Conservation (phyloP, 1,139 yeast species). For the Saccharomycopsis phalli region DNA sequence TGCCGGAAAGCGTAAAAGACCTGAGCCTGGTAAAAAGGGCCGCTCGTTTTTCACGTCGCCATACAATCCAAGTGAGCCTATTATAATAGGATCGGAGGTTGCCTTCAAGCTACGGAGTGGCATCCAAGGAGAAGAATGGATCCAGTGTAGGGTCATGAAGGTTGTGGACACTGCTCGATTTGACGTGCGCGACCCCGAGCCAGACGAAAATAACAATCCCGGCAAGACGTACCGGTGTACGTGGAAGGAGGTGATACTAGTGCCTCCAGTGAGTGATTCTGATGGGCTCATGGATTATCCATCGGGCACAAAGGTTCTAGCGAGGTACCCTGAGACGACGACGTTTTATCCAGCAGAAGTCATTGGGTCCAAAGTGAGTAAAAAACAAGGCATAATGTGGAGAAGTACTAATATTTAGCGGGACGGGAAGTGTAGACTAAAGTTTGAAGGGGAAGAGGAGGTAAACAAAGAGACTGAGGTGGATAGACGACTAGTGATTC, state of each 20-base stretch:
- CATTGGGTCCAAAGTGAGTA: constrained; percentile 45
- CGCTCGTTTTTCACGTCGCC: constrained; percentile 31
- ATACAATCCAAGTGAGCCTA: constrained; percentile 53
- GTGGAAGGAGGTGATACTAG: constrained; percentile 68
- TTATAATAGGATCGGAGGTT: constrained; percentile 68
- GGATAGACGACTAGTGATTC: constrained; percentile 71
- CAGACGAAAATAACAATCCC: constrained; percentile 85
- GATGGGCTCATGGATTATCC: constrained; percentile 51
- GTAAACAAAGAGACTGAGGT: constrained; percentile 94
- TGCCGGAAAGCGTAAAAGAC: constrained; percentile 4
- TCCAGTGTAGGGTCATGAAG: constrained; percentile 83
- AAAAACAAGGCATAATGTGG: constrained; percentile 21
- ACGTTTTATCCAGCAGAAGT: constrained; percentile 95
- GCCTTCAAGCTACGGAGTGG: constrained; percentile 74
- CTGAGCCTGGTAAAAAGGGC: constrained; percentile 20
- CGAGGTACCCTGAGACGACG: constrained; percentile 95
- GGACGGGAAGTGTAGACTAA: constrained; percentile 69
- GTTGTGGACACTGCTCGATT: constrained; percentile 42
- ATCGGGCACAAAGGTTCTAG: constrained; percentile 74
- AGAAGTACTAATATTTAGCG: constrained; percentile 23
- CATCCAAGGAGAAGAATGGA: constrained; percentile 75
- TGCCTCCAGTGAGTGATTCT: constrained; percentile 45
- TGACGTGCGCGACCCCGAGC: constrained; percentile 95
- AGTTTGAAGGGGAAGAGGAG: constrained; percentile 96
- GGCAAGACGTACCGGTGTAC: constrained; percentile 82